Evolutionary conservation across 2,329 filamentous ascomycete genomes (phyloP), one percentile per base, ranked within the genome.

Genomic region (Cladosporium sp.): DNA sequence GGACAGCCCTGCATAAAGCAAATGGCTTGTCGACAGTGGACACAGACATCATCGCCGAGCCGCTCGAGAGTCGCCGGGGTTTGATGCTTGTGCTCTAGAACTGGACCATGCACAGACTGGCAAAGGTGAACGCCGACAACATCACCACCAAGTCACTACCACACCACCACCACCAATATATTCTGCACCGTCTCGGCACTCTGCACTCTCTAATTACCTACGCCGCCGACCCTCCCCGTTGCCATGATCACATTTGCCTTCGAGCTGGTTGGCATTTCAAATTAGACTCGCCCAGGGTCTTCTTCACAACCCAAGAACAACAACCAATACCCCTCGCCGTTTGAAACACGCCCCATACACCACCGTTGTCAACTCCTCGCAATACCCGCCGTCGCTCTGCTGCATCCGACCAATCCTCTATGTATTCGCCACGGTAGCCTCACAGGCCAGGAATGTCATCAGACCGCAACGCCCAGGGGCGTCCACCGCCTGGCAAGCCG

Each of bases 401-500:
- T 68, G 64, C 5, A 69, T 21, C 26, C 18, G 21, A 32, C 65
- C 4, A 8, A 46, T 8, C n/a, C 26, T 30, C 48, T 62, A 62
- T 62, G 59, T 62, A 62, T 62, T 36, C 59, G 48, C 25, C 30
- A 53, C 59, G 59, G 67, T 69, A 30, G 67, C 69, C 65, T 68
- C 66, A 16, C 46, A 23, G 36, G 58, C 63, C 28, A 65, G 63
- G 58, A 59, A 69, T 69, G 68, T 69, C 68, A 23, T 57, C 67
- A 54, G 70, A 71, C 62, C 70, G 70, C 71, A 80, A 81, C 77
- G 79, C 78, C 73, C 78, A 76, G 59, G 76, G 81, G 81, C 74
- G 80, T 82, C 73, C 83, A 83, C 70, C 83, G 83, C 75, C 86
- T 21, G 43, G 88, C 74, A 89, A 89, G 80, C 90, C 91, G 62